Percentiles rank a stretch among this genome's conserved stretches.
phyloP scores from a whole-genome alignment of 139 green algal genomes.

The Desmodesmus armatus region DNA sequence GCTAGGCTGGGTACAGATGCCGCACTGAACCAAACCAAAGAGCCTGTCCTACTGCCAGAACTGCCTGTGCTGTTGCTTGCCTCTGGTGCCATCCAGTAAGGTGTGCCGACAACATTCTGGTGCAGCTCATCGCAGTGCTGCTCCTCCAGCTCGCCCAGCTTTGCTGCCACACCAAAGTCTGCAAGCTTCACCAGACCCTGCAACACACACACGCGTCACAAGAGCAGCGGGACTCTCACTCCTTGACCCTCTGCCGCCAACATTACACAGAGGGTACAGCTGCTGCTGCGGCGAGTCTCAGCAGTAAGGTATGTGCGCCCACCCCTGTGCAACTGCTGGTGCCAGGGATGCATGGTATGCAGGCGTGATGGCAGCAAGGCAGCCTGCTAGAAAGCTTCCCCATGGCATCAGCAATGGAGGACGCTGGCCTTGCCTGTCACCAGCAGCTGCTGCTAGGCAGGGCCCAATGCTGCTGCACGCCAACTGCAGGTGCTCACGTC shows the following conservation, averaged over 20 bases:
- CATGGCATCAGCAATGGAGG: too few species aligned
- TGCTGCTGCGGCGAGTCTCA: background rate
- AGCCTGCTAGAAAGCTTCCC: too few species aligned
- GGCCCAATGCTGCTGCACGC: background rate
- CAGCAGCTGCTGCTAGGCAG: background rate
- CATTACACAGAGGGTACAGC: background rate
- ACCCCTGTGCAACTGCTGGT: background rate
- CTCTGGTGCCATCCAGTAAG: conserved; percentile 98
- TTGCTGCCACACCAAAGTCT: conserved; percentile 97
- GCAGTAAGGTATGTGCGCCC: background rate
- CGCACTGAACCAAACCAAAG: too few species aligned
- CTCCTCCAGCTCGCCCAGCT: conserved; percentile 78
- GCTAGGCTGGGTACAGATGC: too few species aligned
- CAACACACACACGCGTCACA: too few species aligned
- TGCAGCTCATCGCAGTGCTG: conserved; percentile 57
- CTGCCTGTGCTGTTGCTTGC: conserved; percentile 55
- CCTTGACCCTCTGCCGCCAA: too few species aligned
- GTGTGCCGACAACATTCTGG: conserved; percentile 87
- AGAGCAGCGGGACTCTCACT: too few species aligned
- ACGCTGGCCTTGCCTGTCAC: too few species aligned
- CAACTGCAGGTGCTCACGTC: conserved; percentile 65
- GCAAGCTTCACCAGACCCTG: conserved; percentile 96
- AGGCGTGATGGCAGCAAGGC: too few species aligned
- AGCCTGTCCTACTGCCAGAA: too few species aligned
- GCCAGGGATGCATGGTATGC: too few species aligned